phyloP scores from a whole-genome alignment of 202 grass and related monocot species.

The Schoenoplectus triqueter region DNA sequence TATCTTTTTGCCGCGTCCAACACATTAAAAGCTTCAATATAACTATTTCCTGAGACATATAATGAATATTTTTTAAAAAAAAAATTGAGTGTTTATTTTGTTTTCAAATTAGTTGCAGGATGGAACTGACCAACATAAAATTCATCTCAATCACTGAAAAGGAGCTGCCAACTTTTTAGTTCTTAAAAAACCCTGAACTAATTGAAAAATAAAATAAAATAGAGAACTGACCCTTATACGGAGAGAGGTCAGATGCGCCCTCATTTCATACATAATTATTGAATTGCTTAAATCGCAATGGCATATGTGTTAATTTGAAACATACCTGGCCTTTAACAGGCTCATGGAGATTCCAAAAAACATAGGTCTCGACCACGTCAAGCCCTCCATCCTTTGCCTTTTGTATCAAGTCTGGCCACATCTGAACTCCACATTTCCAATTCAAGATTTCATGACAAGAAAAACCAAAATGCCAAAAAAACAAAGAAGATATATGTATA shows the following conservation, averaged over 20 bases:
- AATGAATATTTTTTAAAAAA: neutral
- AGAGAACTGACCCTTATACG: neutral
- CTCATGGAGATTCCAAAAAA: slow-evolving; percentile 98
- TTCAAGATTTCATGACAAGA: slow-evolving; percentile 23
- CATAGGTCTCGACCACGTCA: slow-evolving; percentile 90
- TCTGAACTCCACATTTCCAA: slow-evolving; percentile 52
- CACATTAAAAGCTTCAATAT: neutral
- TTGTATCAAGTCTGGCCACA: slow-evolving; percentile 95
- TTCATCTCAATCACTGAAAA: neutral
- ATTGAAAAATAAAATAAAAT: neutral
- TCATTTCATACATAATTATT: neutral
- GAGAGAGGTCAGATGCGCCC: slow-evolving; percentile 11
- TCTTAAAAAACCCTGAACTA: neutral
- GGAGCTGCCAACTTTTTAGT: neutral
- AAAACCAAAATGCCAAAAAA: neutral
- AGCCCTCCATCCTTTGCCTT: slow-evolving; percentile 97
- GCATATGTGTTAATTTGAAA: slow-evolving; percentile 20
- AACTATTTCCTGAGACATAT: neutral
- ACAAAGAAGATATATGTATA: neutral
- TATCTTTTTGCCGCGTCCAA: neutral
- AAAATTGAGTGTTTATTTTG: neutral
- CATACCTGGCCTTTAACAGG: slow-evolving; percentile 78
- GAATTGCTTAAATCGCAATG: neutral
- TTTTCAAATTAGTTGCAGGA: neutral
- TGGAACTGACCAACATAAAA: neutral